Conservation (phyloP, 148 eudicot species). For the Pouteria glomerata region DNA sequence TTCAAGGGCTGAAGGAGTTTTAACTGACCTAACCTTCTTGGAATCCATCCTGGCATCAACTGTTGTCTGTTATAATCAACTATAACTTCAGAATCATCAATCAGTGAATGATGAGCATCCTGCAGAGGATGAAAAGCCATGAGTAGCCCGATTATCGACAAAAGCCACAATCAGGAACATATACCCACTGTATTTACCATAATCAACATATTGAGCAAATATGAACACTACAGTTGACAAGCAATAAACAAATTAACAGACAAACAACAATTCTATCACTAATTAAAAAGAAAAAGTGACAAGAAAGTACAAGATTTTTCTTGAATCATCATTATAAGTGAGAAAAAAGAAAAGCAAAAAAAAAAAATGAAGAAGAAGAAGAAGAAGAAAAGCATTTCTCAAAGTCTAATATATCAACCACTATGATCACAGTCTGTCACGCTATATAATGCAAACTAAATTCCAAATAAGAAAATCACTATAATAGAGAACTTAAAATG, state of each 20-base stretch:
- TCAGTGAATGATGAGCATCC: slow-evolving; percentile 85
- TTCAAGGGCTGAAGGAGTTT: slow-evolving; percentile 2
- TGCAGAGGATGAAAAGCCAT: slow-evolving; percentile 18
- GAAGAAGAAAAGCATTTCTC: background rate
- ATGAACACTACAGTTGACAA: background rate
- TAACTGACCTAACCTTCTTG: slow-evolving; percentile 87
- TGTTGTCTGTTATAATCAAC: slow-evolving; percentile 95
- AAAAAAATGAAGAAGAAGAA: background rate
- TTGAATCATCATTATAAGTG: background rate
- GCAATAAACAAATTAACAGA: background rate
- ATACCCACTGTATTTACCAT: background rate
- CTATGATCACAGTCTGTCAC: background rate
- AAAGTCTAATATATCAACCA: background rate
- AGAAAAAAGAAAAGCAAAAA: background rate
- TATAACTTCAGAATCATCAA: slow-evolving; percentile 89
- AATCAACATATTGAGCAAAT: background rate
- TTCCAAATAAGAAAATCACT: background rate
- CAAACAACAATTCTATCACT: no score
- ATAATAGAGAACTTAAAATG: background rate
- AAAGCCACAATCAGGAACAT: background rate
- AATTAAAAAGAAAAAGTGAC: background rate
- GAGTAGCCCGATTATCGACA: background rate
- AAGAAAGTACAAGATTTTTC: background rate
- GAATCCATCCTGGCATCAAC: slow-evolving; percentile 97
- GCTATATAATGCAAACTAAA: background rate